Evolutionary conservation across 140 eudicot species (phyloP), one percentile per base, ranked within the genome.

Genomic region (Oenanthe javanica): DNA sequence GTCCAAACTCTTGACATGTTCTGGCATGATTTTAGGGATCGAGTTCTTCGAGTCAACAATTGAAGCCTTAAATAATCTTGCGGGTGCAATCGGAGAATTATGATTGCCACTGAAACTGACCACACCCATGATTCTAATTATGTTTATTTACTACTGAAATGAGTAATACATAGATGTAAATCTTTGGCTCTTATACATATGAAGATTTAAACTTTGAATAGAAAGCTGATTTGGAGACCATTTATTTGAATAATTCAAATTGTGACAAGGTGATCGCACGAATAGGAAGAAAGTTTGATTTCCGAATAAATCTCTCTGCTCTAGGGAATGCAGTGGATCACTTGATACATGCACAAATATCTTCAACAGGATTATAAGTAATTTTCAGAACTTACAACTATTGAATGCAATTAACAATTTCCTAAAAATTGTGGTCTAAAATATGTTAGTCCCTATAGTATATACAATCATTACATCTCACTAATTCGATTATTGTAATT

Each of bases 21-120:
- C 81, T 6, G 84, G 81, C 16, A 84, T 1, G 81, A 84, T 76
- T 25, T 84, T 80, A 3, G 84, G 86, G 9, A 84, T 73, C 12
- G 77, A 74, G 78, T 49, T 64, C 31, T 69, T 36, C 1, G 86
- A 80, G 31, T 79, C 87, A 14, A 77, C 55, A 77, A 80, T 77
- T 43, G 81, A 67, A 50, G 72, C 71, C 72, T 67, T 77, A 42
- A 82, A 73, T 46, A 76, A 36, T 21, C 85, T 31, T 43, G 77
- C 40, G 48, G 81, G 85, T 21, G 81, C 4, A 9, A 82, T 47
- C 14, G 85, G 78, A 40, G 54, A 81, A 42, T 47, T 43, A 13
- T 76, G 21, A 38, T 63, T 74, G 38, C 77, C 73, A 13, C 19
- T 75, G 23, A 73, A 57, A 25, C 4, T 74, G 18, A 64, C 64